These are phyloP conservation scores for Carallia pectinifolia DNA, from an alignment of 345 rosid genomes.

Conservation along the genomic window DNA sequence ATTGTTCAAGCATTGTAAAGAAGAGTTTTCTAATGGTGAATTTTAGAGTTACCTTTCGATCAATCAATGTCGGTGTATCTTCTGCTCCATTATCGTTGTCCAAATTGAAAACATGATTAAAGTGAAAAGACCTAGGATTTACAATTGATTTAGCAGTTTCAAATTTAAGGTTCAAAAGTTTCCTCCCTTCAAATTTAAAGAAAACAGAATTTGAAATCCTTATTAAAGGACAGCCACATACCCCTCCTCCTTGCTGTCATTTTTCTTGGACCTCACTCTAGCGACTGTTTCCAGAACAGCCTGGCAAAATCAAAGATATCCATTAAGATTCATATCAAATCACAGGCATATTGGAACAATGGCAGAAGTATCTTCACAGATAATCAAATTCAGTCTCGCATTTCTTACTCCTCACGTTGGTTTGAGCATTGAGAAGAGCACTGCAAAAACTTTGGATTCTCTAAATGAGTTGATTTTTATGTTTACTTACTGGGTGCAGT, in stretches of 20 bases:
- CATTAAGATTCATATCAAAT: slow-evolving; percentile 4
- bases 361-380: no score
- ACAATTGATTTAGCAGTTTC: not conserved
- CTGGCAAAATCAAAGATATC: slow-evolving; percentile 34
- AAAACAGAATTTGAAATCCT: slow-evolving; percentile 3
- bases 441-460: no score
- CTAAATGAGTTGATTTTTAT: no score
- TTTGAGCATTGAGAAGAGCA: no score
- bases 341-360: not conserved
- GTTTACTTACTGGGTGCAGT: no score
- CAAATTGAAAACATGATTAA: slow-evolving; percentile 79
- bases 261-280: slow-evolving; percentile 79
- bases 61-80: slow-evolving; percentile 89
- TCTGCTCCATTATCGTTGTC: slow-evolving; percentile 82
- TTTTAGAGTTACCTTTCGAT: slow-evolving; percentile 58
- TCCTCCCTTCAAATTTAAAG: not conserved
- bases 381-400: no score
- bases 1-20: not conserved
- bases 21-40: not conserved
- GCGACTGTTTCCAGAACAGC: slow-evolving; percentile 95
- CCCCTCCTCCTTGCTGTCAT: slow-evolving; percentile 88
- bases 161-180: not conserved
- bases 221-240: slow-evolving; percentile 39
- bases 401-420: no score
- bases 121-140: slow-evolving; percentile 66